Base-by-base conservation (phyloP, 1,139 yeast genomes). In the Candida labiduridarum region DNA sequence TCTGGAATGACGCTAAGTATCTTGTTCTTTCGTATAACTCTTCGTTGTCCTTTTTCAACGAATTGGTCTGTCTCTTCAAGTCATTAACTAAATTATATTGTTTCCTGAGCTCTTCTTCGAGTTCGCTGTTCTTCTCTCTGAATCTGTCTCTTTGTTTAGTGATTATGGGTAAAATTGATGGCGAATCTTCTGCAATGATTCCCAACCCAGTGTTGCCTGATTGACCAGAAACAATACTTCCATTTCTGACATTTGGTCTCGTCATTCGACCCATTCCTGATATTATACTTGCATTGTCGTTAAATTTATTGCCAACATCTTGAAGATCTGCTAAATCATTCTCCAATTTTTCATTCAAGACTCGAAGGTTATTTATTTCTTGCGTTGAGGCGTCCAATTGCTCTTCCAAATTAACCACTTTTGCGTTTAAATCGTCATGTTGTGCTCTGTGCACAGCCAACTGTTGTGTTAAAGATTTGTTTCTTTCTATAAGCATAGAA, bases 131-230 rank as follows among this genome's bases (percentile, higher is more conserved):
- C 51, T 92, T 79, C 30, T 83, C 81, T 59, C 96, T 83, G 74
- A 92, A 91, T 56, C 98, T 76, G 66, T 94, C 98, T 66, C 99
- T 82, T 69, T 94, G 99, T 61, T 94, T 92, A 19, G 97, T 91
- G 31, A 94, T 84, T 48, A 94, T 90, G 0, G 96, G 96, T 44
- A 94, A 70, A 40, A 94, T 85, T 0, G 90, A 79, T 6, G 74
- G 64, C 41, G 79, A 71, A 47, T 69, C 76, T 12, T 62, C 59
- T 12, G 47, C 62, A 39, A 45, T 60, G 27, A 47, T 49, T 38
- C 63, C 69, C 5, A 55, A 50, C 35, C 68, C 72, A 49, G 66
- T 74, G 2, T 39, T 43, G 18, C 54, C 50, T 1, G 69, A 66
- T n/a, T 56, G 49, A 1, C 72, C 74, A 25, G 83, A 83, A 6